These are phyloP conservation scores for Zelopaecilomyces penicillatus DNA, from an alignment of 2,329 filamentous ascomycete species.

Conservation along the genomic window DNA sequence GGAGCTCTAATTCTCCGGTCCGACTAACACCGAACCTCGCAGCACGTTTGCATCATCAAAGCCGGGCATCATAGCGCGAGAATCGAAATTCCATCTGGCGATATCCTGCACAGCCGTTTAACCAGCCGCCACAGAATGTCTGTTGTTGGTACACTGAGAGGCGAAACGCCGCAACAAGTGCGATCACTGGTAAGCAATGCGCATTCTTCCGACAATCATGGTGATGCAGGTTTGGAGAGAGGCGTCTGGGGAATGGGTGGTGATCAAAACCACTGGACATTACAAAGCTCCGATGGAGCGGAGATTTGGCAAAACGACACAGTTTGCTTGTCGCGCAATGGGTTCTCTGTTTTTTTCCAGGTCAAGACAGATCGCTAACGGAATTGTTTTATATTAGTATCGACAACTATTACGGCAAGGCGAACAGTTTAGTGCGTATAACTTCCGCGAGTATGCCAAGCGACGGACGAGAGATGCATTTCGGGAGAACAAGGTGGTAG, in stretches of 20 bases:
- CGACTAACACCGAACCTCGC: slow-evolving; percentile 25
- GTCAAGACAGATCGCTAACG: too few species aligned
- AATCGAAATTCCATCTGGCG: too few species aligned
- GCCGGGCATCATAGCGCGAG: not conserved
- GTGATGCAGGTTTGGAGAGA: too few species aligned
- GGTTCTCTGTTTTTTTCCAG: too few species aligned
- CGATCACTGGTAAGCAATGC: slow-evolving; percentile 43
- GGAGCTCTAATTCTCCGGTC: slow-evolving; percentile 21
- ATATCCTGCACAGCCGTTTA: too few species aligned
- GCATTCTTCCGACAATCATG: too few species aligned
- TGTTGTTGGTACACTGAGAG: slow-evolving; percentile 32
- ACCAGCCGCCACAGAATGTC: slow-evolving; percentile 30
- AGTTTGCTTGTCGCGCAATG: too few species aligned
- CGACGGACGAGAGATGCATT: slow-evolving; percentile 88
- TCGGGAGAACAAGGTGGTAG: slow-evolving; percentile 64
- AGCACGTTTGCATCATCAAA: slow-evolving; percentile 21
- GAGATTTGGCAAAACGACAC: too few species aligned
- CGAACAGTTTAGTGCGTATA: slow-evolving; percentile 84
- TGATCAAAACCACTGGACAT: too few species aligned
- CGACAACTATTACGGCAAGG: slow-evolving; percentile 84
- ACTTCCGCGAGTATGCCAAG: slow-evolving; percentile 94
- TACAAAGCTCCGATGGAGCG: too few species aligned
- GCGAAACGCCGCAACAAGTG: slow-evolving; percentile 49
- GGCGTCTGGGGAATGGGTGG: too few species aligned
- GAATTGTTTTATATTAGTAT: slow-evolving; percentile 49